Conservation (phyloP, 176 grass and related monocot genomes). For the Alloteropsis semialata region DNA sequence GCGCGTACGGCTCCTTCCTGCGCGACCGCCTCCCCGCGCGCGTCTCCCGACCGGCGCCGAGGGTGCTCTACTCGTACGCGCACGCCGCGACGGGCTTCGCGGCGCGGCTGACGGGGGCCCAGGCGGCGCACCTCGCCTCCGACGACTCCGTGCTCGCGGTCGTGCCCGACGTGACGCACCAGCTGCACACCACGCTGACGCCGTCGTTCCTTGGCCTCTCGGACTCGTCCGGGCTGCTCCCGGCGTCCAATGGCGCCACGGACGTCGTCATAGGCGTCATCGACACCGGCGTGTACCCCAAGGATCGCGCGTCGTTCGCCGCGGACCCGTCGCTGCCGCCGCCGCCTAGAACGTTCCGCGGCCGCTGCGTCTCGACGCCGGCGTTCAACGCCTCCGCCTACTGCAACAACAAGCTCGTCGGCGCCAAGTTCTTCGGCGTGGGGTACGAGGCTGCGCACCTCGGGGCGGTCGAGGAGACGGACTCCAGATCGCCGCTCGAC, state of each 20-base stretch:
- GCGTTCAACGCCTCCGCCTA: conserved; percentile 12
- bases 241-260: neutral
- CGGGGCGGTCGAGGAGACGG: conserved; percentile 3
- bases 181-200: conserved; percentile 32
- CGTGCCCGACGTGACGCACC: neutral
- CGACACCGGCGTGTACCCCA: conserved; percentile 17
- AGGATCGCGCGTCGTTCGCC: conserved; percentile 19
- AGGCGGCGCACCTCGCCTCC: neutral
- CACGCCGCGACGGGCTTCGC: conserved; percentile 26
- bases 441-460: neutral
- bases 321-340: neutral
- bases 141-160: neutral
- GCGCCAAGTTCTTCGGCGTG: conserved; percentile 12
- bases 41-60: neutral
- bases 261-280: conserved; percentile 4
- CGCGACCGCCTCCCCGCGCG: neutral
- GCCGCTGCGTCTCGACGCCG: conserved; percentile 5
- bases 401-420: conserved; percentile 52
- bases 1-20: neutral
- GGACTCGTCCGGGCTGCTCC: neutral
- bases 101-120: neutral
- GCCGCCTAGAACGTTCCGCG: conserved; percentile 6
- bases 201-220: conserved; percentile 25
- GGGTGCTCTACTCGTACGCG: conserved; percentile 27
- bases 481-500: conserved; percentile 48